phyloP scores from a whole-genome alignment of 192 early-diverging fungal species.

The Helicostylum pulchrum region DNA sequence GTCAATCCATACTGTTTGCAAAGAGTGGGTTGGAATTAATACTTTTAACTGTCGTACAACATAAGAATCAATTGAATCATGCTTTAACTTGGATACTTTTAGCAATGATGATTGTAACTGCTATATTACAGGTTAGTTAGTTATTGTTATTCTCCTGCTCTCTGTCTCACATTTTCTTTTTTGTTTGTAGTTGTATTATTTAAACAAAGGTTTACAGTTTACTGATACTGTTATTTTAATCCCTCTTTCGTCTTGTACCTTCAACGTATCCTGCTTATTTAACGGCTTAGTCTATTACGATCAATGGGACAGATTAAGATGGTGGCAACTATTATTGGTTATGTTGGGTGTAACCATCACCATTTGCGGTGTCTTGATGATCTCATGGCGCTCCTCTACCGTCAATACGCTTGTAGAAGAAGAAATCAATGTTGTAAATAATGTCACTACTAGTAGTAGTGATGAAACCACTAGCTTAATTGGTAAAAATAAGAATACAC shows the following conservation, averaged over 20 bases:
- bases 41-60: slow-evolving; percentile 50
- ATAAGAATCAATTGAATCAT: slow-evolving; percentile 65
- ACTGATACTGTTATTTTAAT: slow-evolving; percentile 75
- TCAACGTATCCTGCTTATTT: slow-evolving; percentile 68
- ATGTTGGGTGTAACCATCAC: slow-evolving; percentile 64
- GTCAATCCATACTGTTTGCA: slow-evolving; percentile 72
- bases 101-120: slow-evolving; percentile 47
- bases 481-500: too few relatives aligned
- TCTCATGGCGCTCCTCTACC: slow-evolving; percentile 49
- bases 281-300: slow-evolving; percentile 81
- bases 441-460: too few relatives aligned
- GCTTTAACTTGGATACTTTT: slow-evolving; percentile 69
- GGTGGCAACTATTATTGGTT: slow-evolving; percentile 63
- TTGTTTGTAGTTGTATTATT: slow-evolving; percentile 61
- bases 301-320: slow-evolving; percentile 58
- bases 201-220: slow-evolving; percentile 68
- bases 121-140: slow-evolving; percentile 49
- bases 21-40: slow-evolving; percentile 75
- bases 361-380: slow-evolving; percentile 59
- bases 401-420: slow-evolving; percentile 18
- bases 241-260: slow-evolving; percentile 73
- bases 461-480: too few relatives aligned
- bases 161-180: not conserved
- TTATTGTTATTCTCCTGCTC: not conserved
- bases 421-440: slow-evolving; percentile 1